Evolutionary conservation across 2,329 filamentous ascomycete species (phyloP).

Genomic region (Blastomyces emzantsi): DNA sequence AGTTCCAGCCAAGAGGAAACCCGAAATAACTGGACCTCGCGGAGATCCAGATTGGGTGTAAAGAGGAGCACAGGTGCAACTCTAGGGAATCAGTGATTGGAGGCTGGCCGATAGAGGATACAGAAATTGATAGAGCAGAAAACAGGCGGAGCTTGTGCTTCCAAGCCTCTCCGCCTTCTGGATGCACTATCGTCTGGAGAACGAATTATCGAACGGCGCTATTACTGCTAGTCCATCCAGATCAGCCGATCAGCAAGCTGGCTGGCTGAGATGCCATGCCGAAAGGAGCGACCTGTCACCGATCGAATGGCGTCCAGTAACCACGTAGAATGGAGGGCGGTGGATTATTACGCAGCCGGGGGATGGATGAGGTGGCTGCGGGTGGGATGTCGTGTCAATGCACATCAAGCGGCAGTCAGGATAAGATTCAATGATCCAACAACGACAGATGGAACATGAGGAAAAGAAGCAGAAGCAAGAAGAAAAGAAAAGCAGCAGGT

Average conservation of each 20-base stretch:
- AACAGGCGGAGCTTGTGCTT: background rate
- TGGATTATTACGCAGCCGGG: background rate
- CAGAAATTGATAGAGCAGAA: background rate
- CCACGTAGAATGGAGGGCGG: background rate
- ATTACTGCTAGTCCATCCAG: background rate
- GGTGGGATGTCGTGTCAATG: background rate
- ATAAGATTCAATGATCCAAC: background rate
- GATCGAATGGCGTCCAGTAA: constrained; percentile 2
- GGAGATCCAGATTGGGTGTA: background rate
- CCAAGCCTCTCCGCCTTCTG: constrained; percentile 1
- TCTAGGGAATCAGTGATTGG: background rate
- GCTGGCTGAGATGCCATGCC: constrained; percentile 7
- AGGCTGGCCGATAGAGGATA: background rate
- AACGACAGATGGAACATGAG: background rate
- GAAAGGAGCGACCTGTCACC: constrained; percentile 1
- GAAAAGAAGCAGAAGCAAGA: background rate
- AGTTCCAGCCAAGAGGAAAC: background rate
- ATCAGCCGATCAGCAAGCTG: constrained; percentile 4
- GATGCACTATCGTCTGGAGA: background rate
- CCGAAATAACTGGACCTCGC: background rate
- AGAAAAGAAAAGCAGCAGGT: background rate
- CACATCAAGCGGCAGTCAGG: background rate
- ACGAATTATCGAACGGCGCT: background rate
- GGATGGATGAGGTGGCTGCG: background rate
- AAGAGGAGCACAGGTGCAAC: background rate